Base-by-base conservation (phyloP, 1,284 basidiomycete species). In the Marasmius sp. region DNA sequence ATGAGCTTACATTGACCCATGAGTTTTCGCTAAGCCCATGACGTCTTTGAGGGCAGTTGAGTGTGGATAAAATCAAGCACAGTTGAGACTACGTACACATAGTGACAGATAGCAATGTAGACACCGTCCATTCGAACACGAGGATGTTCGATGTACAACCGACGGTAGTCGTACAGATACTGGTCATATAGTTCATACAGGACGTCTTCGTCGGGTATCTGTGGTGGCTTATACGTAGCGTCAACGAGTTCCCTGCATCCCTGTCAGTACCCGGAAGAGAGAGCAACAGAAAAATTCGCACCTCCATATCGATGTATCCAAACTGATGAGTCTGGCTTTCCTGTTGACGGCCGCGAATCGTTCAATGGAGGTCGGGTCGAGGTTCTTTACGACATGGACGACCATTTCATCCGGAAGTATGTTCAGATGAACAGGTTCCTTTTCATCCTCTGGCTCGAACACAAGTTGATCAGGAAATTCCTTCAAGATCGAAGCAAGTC, bases 31-130 rank as follows among this genome's bases (percentile, higher is more conserved):
- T 88, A 14, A 89, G 74, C 33, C 94, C 93, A 9, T 80, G 81
- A 22, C 93, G 92, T 61, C 91, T 94, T 64, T 34, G 16, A 43
- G 36, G 55, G 59, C 38, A 59, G 62, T 18, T 41, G 43, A 55
- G 64, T 37, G 54, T 59, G 41, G 57, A 54, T 33, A 6, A 49
- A 48, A 27, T 38, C 58, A 16, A 20, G n/a, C 58, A 16, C 27
- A 34, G 9, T 33, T 22, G 54, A 47, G 41, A 18, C 60, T 22
- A 69, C 85, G 67, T 71, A 92, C 90, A 89, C 79, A 67, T 93
- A 95, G 71, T 95, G 93, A 70, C 93, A 95, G 14, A 94, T 88
- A 33, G 93, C 87, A 61, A 97, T 95, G 72, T 95, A 96, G 16
- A 94, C 87, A 5, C 94, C 94, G 66, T 96, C 94, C 66, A 91